Evolutionary conservation across 2,329 filamentous ascomycete genomes (phyloP).

Genomic region (Sarocladium oryzae): DNA sequence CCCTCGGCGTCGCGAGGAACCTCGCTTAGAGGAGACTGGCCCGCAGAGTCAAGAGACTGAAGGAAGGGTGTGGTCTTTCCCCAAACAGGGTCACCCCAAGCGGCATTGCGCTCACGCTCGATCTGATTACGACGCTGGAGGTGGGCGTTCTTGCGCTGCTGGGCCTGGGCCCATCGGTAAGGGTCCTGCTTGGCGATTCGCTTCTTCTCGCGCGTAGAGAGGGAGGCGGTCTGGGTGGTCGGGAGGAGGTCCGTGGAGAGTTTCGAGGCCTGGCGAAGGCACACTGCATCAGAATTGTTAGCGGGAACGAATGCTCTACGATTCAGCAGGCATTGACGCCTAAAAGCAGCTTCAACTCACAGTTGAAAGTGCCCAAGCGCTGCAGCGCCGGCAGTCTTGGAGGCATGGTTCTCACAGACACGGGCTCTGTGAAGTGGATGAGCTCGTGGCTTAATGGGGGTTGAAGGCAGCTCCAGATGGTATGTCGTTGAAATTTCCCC

Average conservation of each 20-base stretch:
- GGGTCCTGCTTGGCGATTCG: slow-evolving; percentile 68
- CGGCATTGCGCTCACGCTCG: slow-evolving; percentile 49
- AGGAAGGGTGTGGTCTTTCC: slow-evolving; percentile 78
- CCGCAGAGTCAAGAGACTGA: slow-evolving; percentile 67
- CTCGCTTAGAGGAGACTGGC: slow-evolving; percentile 34
- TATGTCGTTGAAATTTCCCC: slow-evolving; percentile 13
- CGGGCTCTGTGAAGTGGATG: background rate
- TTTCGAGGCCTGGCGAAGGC: slow-evolving; percentile 48
- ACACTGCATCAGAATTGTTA: too few relatives aligned
- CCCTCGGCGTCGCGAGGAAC: slow-evolving; percentile 35
- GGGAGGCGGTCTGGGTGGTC: slow-evolving; percentile 57
- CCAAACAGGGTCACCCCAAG: slow-evolving; percentile 70
- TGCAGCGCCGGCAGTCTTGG: slow-evolving; percentile 57
- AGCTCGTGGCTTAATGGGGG: background rate
- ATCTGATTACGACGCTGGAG: slow-evolving; percentile 67
- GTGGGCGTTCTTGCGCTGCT: slow-evolving; percentile 79
- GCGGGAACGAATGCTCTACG: too few relatives aligned
- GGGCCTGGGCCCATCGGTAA: slow-evolving; percentile 73
- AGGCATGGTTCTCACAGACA: slow-evolving; percentile 47
- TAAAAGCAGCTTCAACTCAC: too few relatives aligned
- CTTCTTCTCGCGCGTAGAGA: slow-evolving; percentile 57
- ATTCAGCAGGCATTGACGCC: too few relatives aligned
- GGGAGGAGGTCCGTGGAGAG: slow-evolving; percentile 46
- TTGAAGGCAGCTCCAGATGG: slow-evolving; percentile 7
- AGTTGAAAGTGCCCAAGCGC: slow-evolving; percentile 51